These are phyloP conservation scores for Solanum phureja DNA, from an alignment of 257 asterid species.

Conservation along the genomic window DNA sequence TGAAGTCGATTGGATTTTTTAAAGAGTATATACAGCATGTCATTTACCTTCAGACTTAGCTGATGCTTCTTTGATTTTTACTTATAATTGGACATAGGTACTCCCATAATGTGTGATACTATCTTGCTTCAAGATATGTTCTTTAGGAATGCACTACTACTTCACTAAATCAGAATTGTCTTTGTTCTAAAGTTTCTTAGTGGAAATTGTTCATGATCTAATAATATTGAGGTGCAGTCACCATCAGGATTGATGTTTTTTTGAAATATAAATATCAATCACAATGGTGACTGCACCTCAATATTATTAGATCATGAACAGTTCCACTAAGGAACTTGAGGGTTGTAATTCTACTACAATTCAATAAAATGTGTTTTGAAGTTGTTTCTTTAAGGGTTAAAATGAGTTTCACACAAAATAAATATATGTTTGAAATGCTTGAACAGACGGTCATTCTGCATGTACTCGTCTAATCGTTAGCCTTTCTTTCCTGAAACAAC, in stretches of 20 bases:
- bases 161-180: neutral
- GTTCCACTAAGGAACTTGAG: neutral
- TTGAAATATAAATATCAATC: neutral
- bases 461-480: conserved; percentile 46
- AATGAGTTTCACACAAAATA: neutral
- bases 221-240: no score
- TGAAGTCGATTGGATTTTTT: neutral
- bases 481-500: conserved; percentile 48
- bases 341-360: neutral
- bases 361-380: neutral
- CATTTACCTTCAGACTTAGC: neutral
- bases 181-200: neutral
- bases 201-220: neutral
- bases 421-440: conserved; percentile 43
- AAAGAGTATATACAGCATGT: neutral
- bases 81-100: no score
- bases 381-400: neutral
- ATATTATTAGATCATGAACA: neutral
- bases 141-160: no score
- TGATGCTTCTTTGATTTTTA: neutral
- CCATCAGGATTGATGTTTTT: no score
- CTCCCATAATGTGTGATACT: no score
- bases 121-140: no score
- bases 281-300: neutral
- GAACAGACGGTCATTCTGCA: conserved; percentile 17